phyloP scores from a whole-genome alignment of 306 rosid species.

The Dalbergia cultrata region DNA sequence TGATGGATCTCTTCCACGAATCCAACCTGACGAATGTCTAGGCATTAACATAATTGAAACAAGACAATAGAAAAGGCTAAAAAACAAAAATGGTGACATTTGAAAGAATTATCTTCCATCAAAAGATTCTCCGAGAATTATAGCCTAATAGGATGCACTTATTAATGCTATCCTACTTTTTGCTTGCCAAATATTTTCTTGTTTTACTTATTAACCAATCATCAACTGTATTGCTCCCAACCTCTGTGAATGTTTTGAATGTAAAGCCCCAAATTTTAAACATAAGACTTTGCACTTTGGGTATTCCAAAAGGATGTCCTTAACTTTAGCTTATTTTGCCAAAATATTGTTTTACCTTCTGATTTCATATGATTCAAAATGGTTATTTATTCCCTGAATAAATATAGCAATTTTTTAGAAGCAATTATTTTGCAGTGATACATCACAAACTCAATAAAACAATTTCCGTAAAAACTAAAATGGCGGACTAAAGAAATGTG shows the following conservation, averaged over 20 bases:
- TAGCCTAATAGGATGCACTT: neutral
- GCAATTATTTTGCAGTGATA: slow-evolving; percentile 16
- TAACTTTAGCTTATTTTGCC: neutral
- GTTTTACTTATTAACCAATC: neutral
- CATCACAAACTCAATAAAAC: neutral
- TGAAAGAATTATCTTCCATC: slow-evolving; percentile 16
- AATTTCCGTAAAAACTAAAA: neutral
- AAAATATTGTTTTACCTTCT: slow-evolving; percentile 6
- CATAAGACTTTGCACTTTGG: no score
- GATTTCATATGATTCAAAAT: neutral
- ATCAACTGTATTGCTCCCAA: neutral
- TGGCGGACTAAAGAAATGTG: slow-evolving; percentile 3
- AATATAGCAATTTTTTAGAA: slow-evolving; percentile 7
- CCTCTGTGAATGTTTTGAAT: neutral
- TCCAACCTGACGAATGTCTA: slow-evolving; percentile 71
- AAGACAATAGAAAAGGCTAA: neutral
- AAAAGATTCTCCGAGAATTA: neutral
- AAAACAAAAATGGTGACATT: neutral
- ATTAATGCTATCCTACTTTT: no score
- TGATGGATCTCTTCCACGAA: slow-evolving; percentile 88
- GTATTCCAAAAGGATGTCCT: no score
- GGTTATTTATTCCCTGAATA: neutral
- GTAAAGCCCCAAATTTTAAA: no score
- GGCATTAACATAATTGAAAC: slow-evolving; percentile 28
- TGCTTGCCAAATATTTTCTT: neutral